Evolutionary conservation across 352 stramenopile species (phyloP), one percentile per base, ranked within the genome.

Genomic region (Globisporangium lucens): DNA sequence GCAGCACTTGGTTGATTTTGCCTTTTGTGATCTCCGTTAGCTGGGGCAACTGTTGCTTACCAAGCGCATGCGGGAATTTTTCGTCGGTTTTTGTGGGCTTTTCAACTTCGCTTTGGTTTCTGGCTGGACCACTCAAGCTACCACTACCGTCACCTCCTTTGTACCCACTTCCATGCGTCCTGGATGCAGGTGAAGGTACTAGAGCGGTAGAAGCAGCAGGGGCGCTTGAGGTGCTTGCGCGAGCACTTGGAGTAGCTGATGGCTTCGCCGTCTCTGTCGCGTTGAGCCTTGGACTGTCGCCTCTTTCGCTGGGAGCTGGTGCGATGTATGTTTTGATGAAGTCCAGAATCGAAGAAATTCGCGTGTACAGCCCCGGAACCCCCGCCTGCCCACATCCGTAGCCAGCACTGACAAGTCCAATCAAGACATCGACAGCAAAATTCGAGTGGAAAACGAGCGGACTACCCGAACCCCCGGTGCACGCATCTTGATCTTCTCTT

Each of bases 381-480:
- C 55, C 62, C 2, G 4, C 46, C 24, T 59, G 12, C 1, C 59
- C 67, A 15, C 67, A 72, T 3, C 62, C 67, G 15, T 63, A 46
- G 41, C 66, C 66, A 12, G 38, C 62, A n/a, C 66, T 68, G 13
- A 67, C 65, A 2, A 71, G 27, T 15, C 67, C 67, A 33, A 64
- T 30, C 41, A 67, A 58, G 22, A 10, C 8, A 17, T 35, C 13
- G 12, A 24, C 2, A 22, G 52, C 66, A 22, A 5, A 10, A 9
- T 17, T n/a, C 2, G n/a, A 1, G 12, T 62, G 10, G 8, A 72
- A 12, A 10, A 76, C 61, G 8, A 71, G 55, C 3, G 70, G 67
- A 47, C 70, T 68, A 3, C 67, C 62, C n/a, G 66, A 73, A 41
- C 71, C 70, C 13, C 70, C 63, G 9, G 60, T 35, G 35, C 67